Evolutionary conservation across 202 grass and related monocot species (phyloP).

Genomic region (Setaria viridis): DNA sequence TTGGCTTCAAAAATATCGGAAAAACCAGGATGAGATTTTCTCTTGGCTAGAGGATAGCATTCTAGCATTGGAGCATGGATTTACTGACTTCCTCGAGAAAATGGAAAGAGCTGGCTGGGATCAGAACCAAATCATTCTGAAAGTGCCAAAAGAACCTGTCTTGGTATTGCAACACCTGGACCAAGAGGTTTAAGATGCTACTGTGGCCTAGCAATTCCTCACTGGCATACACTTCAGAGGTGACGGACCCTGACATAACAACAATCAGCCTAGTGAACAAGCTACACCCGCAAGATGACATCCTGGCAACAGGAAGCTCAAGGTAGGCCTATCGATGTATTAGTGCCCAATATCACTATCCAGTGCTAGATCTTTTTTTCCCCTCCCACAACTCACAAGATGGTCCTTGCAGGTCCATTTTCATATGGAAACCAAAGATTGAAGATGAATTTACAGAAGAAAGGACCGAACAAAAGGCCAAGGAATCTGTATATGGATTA

Average conservation of each 20-base stretch:
- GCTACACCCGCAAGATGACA: conserved; percentile 72
- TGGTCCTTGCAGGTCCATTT: too few species aligned
- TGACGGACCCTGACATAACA: conserved; percentile 80
- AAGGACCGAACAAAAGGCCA: too few species aligned
- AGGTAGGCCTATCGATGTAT: conserved; percentile 47
- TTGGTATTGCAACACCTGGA: conserved; percentile 45
- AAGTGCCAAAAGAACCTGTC: conserved; percentile 72
- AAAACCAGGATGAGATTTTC: too few species aligned
- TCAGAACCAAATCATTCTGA: not conserved
- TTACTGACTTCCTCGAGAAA: conserved; percentile 54
- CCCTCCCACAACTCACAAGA: too few species aligned
- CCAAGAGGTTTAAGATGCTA: conserved; percentile 21
- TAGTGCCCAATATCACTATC: too few species aligned
- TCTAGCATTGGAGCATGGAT: too few species aligned
- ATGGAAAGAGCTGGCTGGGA: conserved; percentile 58
- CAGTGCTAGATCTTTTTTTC: too few species aligned
- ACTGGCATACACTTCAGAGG: conserved; percentile 40
- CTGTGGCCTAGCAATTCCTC: not conserved
- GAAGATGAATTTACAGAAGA: too few species aligned
- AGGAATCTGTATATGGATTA: too few species aligned
- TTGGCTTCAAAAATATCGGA: too few species aligned
- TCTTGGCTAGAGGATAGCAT: too few species aligned
- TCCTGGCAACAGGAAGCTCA: conserved; percentile 83
- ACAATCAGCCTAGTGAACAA: conserved; percentile 97
- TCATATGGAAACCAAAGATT: too few species aligned